Conservation (phyloP, 805 yeast genomes). For the Wickerhamiella australiensis region DNA sequence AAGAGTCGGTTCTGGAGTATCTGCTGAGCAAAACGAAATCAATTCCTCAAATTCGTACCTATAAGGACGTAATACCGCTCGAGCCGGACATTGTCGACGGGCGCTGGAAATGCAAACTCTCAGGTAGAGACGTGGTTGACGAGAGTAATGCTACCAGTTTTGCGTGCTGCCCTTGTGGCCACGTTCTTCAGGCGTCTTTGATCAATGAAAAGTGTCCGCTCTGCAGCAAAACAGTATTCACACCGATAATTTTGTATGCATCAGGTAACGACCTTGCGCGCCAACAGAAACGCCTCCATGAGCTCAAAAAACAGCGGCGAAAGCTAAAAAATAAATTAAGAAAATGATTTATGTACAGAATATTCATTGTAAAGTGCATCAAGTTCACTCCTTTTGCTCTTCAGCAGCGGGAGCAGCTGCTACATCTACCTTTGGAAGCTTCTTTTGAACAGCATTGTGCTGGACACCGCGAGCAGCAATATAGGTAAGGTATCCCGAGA, state of each 20-base stretch:
- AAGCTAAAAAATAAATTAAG: constrained; percentile 20
- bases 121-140: constrained; percentile 26
- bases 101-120: constrained; percentile 32
- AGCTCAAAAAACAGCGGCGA: constrained; percentile 22
- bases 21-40: constrained; percentile 30
- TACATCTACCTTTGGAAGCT: constrained; percentile 13
- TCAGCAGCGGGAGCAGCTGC: not conserved
- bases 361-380: not conserved
- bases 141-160: constrained; percentile 32
- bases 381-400: constrained; percentile 15
- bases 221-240: constrained; percentile 28
- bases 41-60: constrained; percentile 27
- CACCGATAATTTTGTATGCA: constrained; percentile 31
- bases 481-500: constrained; percentile 28
- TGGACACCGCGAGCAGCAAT: constrained; percentile 6
- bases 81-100: constrained; percentile 25
- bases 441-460: constrained; percentile 11
- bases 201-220: constrained; percentile 23
- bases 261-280: constrained; percentile 24
- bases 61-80: constrained; percentile 37
- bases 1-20: constrained; percentile 48
- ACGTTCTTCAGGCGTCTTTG: constrained; percentile 22
- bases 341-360: constrained; percentile 32
- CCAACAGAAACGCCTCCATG: constrained; percentile 22
- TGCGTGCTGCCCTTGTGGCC: constrained; percentile 36